Conservation (phyloP, 1,284 basidiomycete species). For the Cutaneotrichosporon cavernicola region DNA sequence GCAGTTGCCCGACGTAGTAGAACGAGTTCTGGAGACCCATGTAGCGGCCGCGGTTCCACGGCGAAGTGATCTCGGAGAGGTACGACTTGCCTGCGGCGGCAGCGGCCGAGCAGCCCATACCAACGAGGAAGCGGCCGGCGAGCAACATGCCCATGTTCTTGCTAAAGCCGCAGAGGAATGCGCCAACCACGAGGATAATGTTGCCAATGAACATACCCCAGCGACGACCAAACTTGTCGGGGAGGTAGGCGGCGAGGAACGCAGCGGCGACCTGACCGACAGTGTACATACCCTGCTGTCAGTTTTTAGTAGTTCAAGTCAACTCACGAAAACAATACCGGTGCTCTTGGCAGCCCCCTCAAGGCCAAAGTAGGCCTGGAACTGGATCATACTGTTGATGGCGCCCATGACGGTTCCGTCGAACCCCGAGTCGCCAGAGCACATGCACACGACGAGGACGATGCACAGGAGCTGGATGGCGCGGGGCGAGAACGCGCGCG, state of each 20-base stretch:
- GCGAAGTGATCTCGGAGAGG: constrained; percentile 58
- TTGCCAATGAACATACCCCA: constrained; percentile 61
- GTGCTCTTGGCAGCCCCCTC: constrained; percentile 7
- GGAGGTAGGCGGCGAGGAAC: constrained; percentile 48
- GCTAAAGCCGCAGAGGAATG: constrained; percentile 58
- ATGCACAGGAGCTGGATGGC: constrained; percentile 43
- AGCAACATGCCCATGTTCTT: constrained; percentile 56
- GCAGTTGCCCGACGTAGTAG: constrained; percentile 60
- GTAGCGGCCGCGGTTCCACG: constrained; percentile 59
- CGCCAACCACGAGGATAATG: constrained; percentile 57
- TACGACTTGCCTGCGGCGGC: constrained; percentile 58
- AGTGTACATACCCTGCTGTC: constrained; percentile 57
- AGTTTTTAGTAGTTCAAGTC: background rate
- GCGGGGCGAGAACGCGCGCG: background rate
- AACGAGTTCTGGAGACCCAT: constrained; percentile 56
- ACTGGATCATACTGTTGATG: constrained; percentile 19
- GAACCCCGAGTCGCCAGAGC: constrained; percentile 41
- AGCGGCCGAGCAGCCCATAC: constrained; percentile 52
- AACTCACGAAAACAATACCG: constrained; percentile 30
- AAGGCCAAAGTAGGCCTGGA: constrained; percentile 20
- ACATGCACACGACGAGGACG: constrained; percentile 57
- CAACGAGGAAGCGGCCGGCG: constrained; percentile 59
- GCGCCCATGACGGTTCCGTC: constrained; percentile 26
- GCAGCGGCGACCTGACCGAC: constrained; percentile 54
- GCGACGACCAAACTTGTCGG: constrained; percentile 60